Evolutionary conservation across 2,329 filamentous ascomycete species (phyloP).

Genomic region (Fusarium guadeloupense): DNA sequence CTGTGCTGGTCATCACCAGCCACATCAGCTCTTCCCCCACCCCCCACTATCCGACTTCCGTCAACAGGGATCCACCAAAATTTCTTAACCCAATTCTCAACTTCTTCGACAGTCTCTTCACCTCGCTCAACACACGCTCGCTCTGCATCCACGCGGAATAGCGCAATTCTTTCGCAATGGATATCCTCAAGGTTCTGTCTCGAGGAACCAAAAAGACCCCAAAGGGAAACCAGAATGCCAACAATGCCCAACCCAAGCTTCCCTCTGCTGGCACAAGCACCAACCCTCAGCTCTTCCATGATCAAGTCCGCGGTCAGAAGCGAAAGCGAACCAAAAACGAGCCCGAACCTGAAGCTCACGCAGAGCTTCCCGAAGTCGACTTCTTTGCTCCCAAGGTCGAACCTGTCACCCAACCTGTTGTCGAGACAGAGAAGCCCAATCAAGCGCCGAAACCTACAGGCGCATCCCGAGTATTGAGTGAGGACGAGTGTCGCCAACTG

Average conservation of each 20-base stretch:
- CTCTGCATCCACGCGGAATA: slow-evolving; percentile 7
- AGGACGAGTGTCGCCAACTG: slow-evolving; percentile 77
- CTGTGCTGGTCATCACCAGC: neutral
- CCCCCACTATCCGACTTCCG: slow-evolving; percentile 39
- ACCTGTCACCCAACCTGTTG: slow-evolving; percentile 45
- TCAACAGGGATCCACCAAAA: slow-evolving; percentile 39
- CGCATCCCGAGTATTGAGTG: slow-evolving; percentile 58
- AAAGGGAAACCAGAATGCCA: slow-evolving; percentile 45
- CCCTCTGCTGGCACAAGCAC: slow-evolving; percentile 71
- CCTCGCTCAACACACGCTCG: slow-evolving; percentile 8
- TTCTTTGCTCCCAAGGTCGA: slow-evolving; percentile 66
- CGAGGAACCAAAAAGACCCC: slow-evolving; percentile 70
- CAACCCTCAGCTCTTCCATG: slow-evolving; percentile 77
- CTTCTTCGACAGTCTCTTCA: slow-evolving; percentile 31
- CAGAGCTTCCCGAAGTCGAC: slow-evolving; percentile 60
- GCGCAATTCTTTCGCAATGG: slow-evolving; percentile 58
- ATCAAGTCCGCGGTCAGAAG: slow-evolving; percentile 62
- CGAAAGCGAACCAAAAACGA: slow-evolving; percentile 61
- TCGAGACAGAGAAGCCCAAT: slow-evolving; percentile 33
- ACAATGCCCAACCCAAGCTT: slow-evolving; percentile 55
- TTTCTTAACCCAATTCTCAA: slow-evolving; percentile 35
- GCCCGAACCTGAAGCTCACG: slow-evolving; percentile 41
- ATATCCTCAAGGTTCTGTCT: slow-evolving; percentile 77
- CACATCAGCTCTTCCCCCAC: slow-evolving; percentile 6
- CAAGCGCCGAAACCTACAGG: slow-evolving; percentile 44